Evolutionary conservation across 1,284 basidiomycete species (phyloP).

Genomic region (Boletus holoroseus): DNA sequence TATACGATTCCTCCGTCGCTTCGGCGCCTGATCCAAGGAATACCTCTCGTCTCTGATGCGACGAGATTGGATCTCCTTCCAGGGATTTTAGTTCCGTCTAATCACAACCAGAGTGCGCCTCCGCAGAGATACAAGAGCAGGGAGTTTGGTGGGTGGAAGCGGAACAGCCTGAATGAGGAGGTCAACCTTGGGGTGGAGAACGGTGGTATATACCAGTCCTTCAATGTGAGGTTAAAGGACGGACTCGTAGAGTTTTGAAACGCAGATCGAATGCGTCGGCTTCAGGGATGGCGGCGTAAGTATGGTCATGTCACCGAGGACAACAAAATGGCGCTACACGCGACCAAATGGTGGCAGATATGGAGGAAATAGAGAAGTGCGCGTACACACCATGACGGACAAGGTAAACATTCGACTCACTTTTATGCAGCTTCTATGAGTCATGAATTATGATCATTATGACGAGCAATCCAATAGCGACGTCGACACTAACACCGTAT

Average conservation of each 20-base stretch:
- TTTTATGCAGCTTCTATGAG: too few species aligned
- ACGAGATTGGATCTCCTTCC: conserved; percentile 88
- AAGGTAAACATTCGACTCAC: conserved; percentile 19
- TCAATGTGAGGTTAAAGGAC: conserved; percentile 90
- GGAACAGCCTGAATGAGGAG: conserved; percentile 65
- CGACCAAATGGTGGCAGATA: background rate
- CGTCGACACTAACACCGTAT: too few species aligned
- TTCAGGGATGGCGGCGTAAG: conserved; percentile 22
- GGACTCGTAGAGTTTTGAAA: conserved; percentile 83
- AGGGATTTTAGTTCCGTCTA: conserved; percentile 96
- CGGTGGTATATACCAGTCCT: conserved; percentile 72
- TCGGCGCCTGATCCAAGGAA: conserved; percentile 81
- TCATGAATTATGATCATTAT: too few species aligned
- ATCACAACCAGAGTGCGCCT: conserved; percentile 90
- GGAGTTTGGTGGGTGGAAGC: conserved; percentile 58
- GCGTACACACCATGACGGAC: conserved; percentile 11
- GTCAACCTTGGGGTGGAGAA: conserved; percentile 1
- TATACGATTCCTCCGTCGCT: conserved; percentile 99
- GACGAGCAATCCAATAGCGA: too few species aligned
- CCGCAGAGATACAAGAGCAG: conserved; percentile 87
- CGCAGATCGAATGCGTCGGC: conserved; percentile 59
- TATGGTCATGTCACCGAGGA: conserved; percentile 1
- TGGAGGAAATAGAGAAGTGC: background rate
- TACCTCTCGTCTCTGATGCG: conserved; percentile 44
- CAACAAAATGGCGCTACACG: background rate